Evolutionary conservation across 2,329 filamentous ascomycete species (phyloP), one percentile per base, ranked within the genome.

Genomic region (Emergomyces orientalis): DNA sequence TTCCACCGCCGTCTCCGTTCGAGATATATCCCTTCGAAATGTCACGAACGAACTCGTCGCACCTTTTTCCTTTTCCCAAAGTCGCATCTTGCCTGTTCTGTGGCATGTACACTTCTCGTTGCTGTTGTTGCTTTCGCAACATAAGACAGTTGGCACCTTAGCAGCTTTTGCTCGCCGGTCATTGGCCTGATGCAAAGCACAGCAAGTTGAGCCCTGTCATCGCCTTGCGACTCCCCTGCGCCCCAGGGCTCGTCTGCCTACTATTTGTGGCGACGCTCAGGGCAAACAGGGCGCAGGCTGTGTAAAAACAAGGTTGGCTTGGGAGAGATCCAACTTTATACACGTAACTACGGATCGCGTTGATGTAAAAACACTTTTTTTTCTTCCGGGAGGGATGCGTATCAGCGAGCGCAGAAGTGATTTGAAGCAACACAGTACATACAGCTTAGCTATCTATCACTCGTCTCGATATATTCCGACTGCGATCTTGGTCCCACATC

Each of bases 1-100:
- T 87, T 86, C 83, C 80, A 83, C 88, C 86, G 86, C 84, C 85
- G 81, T 79, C 75, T 80, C 76, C 72, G 76, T 73, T 77, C 73
- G 70, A 74, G 71, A 73, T 71, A 70, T 43, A 55, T 63, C 27
- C 47, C 61, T 65, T 67, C 66, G 67, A 64, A 32, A 34, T 63
- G 51, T 72, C 72, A 72, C 71, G 71, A 73, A 70, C 71, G 71
- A 70, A 69, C 71, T 70, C 69, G 66, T 71, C 69, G 69, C 69
- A 70, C 68, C 63, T 69, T 70, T 65, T 69, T 69, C 47, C 25
- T 51, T 70, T 66, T 66, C 60, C 63, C 64, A 63, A 67, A 67
- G 45, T 68, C 65, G 63, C 68, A 67, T 66, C 63, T 63, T 67
- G 62, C 65, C 65, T 65, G 63, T 70, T 55, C 70, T 67, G 66